Evolutionary conservation across 2,329 filamentous ascomycete genomes (phyloP), one percentile per base, ranked within the genome.

Genomic region (Xylariaceae sp.): DNA sequence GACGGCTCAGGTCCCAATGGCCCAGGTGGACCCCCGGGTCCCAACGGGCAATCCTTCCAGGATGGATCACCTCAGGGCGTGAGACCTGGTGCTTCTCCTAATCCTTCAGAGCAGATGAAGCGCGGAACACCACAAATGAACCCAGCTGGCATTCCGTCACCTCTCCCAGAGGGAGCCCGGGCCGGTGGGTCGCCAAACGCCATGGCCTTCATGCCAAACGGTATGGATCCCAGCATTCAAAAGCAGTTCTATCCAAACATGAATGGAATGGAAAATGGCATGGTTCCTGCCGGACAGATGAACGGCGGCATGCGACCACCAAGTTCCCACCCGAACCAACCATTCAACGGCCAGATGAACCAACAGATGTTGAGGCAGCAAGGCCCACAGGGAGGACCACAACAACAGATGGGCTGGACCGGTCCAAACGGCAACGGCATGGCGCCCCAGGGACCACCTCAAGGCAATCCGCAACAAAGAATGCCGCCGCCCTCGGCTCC

Each of bases 61-160:
- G 84, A 85, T 58, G 82, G 87, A 58, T 90, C 85, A 46, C 88
- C 84, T 34, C 86, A 86, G 63, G 85, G 80, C 42, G 84, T 78
- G 57, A 81, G 87, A 64, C 78, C 80, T 54, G 87, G 84, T 33
- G 84, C 87, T 22, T 92, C 89, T 11, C 89, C 89, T 34, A 91
- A 89, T 66, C 87, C 89, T 18, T 76, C 80, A 42, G 89, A 92
- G 56, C 86, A 88, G 71, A 90, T 90, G 79, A 90, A 89, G 76
- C 85, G 88, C 46, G 83, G 83, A 45, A 89, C 86, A 22, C 87
- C 87, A 22, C 87, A 89, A 69, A 84, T 90, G 79, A 82, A 81
- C 62, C 82, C 82, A 52, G 80, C 80, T 36, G 83, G 80, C 50
- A 83, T 90, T 58, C 86, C 87, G 19, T 90, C 86, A 19, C 88